phyloP scores from a whole-genome alignment of 2,329 filamentous ascomycete genomes.

The Esteya vermicola region DNA sequence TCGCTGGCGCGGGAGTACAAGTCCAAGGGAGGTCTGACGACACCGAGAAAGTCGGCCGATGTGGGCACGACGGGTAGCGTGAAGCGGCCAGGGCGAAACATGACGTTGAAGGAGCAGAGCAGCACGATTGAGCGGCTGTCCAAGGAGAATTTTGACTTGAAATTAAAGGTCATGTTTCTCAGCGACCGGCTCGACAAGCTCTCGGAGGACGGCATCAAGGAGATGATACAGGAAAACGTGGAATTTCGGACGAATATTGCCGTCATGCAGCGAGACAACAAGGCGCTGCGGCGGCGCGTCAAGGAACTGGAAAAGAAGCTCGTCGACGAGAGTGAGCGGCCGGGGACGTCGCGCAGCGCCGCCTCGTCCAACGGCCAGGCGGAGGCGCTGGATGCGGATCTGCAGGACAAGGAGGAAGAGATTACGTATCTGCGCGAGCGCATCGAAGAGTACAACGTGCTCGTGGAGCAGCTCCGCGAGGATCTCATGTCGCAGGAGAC shows the following conservation, averaged over 20 bases:
- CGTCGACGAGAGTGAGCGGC: constrained; percentile 48
- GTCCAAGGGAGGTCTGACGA: constrained; percentile 53
- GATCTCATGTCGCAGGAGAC: constrained; percentile 68
- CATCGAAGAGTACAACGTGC: constrained; percentile 67
- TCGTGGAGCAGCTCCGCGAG: constrained; percentile 68
- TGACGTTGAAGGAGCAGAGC: constrained; percentile 94
- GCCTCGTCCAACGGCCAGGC: constrained; percentile 44
- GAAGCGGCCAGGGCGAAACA: constrained; percentile 29
- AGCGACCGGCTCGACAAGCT: constrained; percentile 86
- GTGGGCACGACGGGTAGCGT: constrained; percentile 28
- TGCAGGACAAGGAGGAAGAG: constrained; percentile 68
- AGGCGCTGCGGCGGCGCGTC: constrained; percentile 62
- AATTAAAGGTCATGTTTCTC: constrained; percentile 94
- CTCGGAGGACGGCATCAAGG: constrained; percentile 91
- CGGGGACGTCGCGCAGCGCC: constrained; percentile 42
- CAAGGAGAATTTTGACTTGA: constrained; percentile 96
- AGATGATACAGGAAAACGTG: constrained; percentile 96
- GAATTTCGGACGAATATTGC: constrained; percentile 84
- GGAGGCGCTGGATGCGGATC: constrained; percentile 41
- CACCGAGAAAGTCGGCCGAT: constrained; percentile 36
- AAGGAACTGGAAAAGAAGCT: constrained; percentile 78
- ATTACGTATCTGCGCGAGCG: constrained; percentile 72
- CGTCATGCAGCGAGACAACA: constrained; percentile 82
- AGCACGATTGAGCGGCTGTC: constrained; percentile 91
- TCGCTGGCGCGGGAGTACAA: constrained; percentile 78